Conservation (phyloP, 768 basidiomycete genomes). For the Pulveroboletus sp. region DNA sequence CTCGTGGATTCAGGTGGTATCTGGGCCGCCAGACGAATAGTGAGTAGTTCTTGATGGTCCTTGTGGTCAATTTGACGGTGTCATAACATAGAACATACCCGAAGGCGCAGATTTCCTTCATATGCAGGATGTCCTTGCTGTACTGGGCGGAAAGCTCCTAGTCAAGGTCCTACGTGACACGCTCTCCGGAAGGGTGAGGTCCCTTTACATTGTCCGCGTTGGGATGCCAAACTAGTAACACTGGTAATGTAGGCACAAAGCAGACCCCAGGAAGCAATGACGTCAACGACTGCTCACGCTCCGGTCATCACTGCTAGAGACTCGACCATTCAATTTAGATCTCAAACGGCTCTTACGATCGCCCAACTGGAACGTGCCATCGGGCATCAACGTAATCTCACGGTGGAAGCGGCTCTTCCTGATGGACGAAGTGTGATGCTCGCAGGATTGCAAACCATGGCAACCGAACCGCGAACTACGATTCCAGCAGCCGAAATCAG, state of each 20-base stretch:
- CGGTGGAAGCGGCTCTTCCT: conserved; percentile 20
- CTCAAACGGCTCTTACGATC: conserved; percentile 20
- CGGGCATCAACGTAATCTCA: conserved; percentile 28
- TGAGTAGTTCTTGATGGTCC: conserved; percentile 36
- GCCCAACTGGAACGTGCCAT: conserved; percentile 25
- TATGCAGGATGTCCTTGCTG: conserved; percentile 57
- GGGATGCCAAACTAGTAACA: not conserved
- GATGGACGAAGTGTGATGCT: conserved; percentile 25
- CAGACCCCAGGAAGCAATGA: conserved; percentile 40
- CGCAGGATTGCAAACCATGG: conserved; percentile 16
- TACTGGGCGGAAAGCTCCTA: conserved; percentile 63
- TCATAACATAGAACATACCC: conserved; percentile 46
- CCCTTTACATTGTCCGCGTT: not conserved
- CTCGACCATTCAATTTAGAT: conserved; percentile 14
- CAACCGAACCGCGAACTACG: conserved; percentile 1
- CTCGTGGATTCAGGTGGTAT: conserved; percentile 72
- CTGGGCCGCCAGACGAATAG: conserved; percentile 52
- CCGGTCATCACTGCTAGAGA: conserved; percentile 30
- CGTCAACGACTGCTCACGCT: conserved; percentile 43
- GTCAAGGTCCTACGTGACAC: conserved; percentile 68
- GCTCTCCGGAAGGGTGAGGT: conserved; percentile 48
- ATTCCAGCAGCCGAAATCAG: not conserved
- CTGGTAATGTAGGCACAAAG: conserved; percentile 41
- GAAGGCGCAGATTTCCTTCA: conserved; percentile 47
- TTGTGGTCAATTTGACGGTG: not conserved